Evolutionary conservation across 1,284 basidiomycete genomes (phyloP).

Genomic region (Coniferiporia weirii): DNA sequence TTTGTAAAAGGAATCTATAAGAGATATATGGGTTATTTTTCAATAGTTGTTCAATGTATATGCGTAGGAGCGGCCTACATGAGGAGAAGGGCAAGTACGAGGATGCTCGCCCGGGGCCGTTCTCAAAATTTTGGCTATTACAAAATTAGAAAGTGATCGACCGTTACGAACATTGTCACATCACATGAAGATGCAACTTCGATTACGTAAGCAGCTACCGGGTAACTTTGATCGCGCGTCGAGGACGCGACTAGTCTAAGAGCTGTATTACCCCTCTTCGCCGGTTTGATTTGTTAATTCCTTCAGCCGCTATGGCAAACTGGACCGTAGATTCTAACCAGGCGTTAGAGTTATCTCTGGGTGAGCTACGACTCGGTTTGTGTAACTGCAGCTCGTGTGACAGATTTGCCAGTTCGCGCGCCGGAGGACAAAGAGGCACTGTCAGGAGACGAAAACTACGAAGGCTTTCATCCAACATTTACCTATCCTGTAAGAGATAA

Average conservation of each 20-base stretch:
- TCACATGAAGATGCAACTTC: no score
- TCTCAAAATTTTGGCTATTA: background rate
- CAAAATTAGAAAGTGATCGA: no score
- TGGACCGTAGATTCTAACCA: slow-evolving; percentile 82
- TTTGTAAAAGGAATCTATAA: background rate
- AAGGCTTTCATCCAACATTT: slow-evolving; percentile 76
- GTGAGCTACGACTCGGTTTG: slow-evolving; percentile 34
- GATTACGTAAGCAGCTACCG: no score
- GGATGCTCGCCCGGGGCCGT: no score
- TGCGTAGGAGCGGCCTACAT: background rate
- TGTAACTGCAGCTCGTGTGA: background rate
- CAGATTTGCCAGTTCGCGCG: slow-evolving; percentile 47
- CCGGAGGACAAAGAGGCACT: slow-evolving; percentile 56
- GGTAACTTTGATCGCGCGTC: no score
- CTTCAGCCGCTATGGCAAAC: slow-evolving; percentile 35
- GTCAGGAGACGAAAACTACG: slow-evolving; percentile 52
- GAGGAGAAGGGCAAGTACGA: background rate
- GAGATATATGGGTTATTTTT: background rate
- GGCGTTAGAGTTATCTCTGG: slow-evolving; percentile 65
- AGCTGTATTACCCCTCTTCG: no score
- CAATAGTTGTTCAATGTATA: background rate
- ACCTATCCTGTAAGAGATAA: slow-evolving; percentile 72
- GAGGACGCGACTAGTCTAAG: no score
- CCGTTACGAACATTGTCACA: no score
- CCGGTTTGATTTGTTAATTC: no score